Conservation (phyloP, 805 yeast species). For the Yueomyces sp. region DNA sequence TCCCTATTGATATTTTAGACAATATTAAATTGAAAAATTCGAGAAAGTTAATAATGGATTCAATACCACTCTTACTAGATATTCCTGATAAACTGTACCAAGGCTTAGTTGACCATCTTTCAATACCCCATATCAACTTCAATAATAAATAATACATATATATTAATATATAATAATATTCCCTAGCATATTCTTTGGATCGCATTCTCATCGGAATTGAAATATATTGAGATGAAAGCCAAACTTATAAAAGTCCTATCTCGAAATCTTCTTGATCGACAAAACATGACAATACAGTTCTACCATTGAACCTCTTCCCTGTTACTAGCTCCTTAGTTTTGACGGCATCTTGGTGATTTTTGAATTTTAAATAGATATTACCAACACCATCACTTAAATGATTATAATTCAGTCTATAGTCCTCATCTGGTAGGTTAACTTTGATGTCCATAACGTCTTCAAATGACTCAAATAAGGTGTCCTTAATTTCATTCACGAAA, state of each 20-base stretch:
- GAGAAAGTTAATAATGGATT: not conserved
- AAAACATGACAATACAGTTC: slow-evolving; percentile 55
- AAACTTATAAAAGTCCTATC: not conserved
- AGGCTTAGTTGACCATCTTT: slow-evolving; percentile 20
- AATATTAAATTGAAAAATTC: not conserved
- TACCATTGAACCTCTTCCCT: slow-evolving; percentile 54
- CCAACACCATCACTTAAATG: slow-evolving; percentile 49
- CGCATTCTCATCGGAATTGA: not conserved
- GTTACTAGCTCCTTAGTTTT: slow-evolving; percentile 44
- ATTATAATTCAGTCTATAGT: slow-evolving; percentile 32
- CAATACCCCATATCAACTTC: slow-evolving; percentile 5
- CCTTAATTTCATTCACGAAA: slow-evolving; percentile 34
- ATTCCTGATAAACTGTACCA: slow-evolving; percentile 51
- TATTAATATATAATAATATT: too few relatives aligned
- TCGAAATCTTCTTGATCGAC: slow-evolving; percentile 48
- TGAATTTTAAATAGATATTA: slow-evolving; percentile 56
- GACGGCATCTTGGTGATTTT: slow-evolving; percentile 34
- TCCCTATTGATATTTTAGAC: not conserved
- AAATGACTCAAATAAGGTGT: slow-evolving; percentile 32
- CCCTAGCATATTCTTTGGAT: not conserved
- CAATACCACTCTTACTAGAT: slow-evolving; percentile 53
- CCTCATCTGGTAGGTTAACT: slow-evolving; percentile 44
- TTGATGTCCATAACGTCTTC: slow-evolving; percentile 35
- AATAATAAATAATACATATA: too few relatives aligned
- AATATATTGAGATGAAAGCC: not conserved